phyloP scores from a whole-genome alignment of 441 rosid species.

The Pelargonium myrrhifolium region DNA sequence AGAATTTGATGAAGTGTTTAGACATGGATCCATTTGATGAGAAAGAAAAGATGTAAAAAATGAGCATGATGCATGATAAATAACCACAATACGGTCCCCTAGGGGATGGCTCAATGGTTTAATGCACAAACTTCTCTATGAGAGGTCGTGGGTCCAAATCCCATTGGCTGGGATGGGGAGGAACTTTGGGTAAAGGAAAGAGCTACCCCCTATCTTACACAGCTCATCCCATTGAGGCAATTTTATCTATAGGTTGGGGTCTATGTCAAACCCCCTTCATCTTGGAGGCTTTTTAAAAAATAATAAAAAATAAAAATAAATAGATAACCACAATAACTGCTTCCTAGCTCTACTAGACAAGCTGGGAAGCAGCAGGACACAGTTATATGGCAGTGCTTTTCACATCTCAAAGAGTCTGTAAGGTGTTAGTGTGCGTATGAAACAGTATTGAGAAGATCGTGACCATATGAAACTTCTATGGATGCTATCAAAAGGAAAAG shows the following conservation, averaged over 20 bases:
- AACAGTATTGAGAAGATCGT: background rate
- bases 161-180: too few relatives aligned
- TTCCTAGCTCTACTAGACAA: background rate
- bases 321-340: background rate
- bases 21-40: background rate
- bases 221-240: too few relatives aligned
- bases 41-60: background rate
- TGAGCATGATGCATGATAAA: background rate
- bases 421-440: background rate
- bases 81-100: background rate
- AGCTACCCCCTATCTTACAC: too few relatives aligned
- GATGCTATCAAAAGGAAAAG: slow-evolving; percentile 4
- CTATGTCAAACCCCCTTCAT: too few relatives aligned
- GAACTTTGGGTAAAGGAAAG: too few relatives aligned
- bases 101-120: too few relatives aligned
- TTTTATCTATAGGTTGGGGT: too few relatives aligned
- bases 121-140: too few relatives aligned
- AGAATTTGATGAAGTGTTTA: background rate
- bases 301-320: too few relatives aligned
- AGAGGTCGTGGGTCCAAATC: too few relatives aligned
- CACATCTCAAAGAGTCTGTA: background rate
- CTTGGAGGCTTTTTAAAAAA: too few relatives aligned
- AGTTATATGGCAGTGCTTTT: background rate
- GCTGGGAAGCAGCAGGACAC: background rate
- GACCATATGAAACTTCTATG: background rate